These are phyloP conservation scores for Eleusine coracana DNA, from an alignment of 176 grass and related monocot species.

Conservation along the genomic window DNA sequence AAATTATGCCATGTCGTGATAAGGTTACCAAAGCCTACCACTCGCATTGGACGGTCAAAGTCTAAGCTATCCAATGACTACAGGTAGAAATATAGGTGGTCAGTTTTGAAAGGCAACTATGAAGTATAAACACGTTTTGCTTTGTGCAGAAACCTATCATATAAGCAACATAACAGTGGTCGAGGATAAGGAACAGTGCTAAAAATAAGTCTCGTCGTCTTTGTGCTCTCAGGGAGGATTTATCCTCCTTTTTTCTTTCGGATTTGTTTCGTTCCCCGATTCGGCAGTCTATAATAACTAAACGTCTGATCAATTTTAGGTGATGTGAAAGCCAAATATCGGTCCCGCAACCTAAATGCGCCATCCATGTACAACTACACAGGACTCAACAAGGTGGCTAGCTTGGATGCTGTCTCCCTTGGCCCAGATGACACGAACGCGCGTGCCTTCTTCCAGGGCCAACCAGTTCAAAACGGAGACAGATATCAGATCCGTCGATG, in stretches of 20 bases:
- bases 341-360: not conserved
- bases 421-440: not conserved
- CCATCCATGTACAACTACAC: not conserved
- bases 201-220: not conserved
- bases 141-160: not conserved
- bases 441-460: not conserved
- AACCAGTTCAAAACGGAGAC: not conserved
- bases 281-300: not conserved
- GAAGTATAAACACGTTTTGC: not conserved
- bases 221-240: not conserved
- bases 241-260: not conserved
- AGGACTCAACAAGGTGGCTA: not conserved
- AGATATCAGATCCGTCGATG: not conserved
- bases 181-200: not conserved
- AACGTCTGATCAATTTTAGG: not conserved
- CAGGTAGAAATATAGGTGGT: not conserved
- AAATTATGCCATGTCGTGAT: not conserved
- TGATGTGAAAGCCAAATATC: not conserved
- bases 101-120: not conserved
- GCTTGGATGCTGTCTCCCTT: not conserved
- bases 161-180: not conserved
- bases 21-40: slow-evolving; percentile 14
- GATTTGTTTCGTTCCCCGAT: not conserved
- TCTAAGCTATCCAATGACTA: not conserved
- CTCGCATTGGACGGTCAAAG: slow-evolving; percentile 24